phyloP scores from a whole-genome alignment of 2,329 filamentous ascomycete species.

The Penicillium italicum region DNA sequence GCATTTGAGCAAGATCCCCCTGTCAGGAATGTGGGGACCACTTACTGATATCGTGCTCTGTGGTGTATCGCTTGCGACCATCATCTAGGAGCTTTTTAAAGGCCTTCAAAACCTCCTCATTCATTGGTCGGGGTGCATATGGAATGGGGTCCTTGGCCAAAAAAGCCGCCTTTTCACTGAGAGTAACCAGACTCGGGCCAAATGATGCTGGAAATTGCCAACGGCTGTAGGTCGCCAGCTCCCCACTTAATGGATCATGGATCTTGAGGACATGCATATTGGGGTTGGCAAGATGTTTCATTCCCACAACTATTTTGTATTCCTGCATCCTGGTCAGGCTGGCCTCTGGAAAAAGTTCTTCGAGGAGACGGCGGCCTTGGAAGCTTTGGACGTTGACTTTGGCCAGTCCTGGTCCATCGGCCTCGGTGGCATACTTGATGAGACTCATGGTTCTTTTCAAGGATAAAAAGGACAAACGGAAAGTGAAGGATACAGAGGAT shows the following conservation, averaged over 20 bases:
- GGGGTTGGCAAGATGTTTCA: slow-evolving; percentile 43
- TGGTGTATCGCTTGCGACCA: slow-evolving; percentile 18
- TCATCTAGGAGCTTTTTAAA: slow-evolving; percentile 21
- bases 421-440: slow-evolving; percentile 40
- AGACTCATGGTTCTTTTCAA: not conserved
- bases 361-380: slow-evolving; percentile 37
- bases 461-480: not conserved
- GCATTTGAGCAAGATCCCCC: not conserved
- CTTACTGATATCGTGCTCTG: slow-evolving; percentile 26
- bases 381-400: slow-evolving; percentile 50
- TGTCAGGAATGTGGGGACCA: not conserved
- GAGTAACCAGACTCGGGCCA: slow-evolving; percentile 25
- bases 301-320: slow-evolving; percentile 39
- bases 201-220: slow-evolving; percentile 42
- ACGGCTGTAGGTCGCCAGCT: slow-evolving; percentile 48
- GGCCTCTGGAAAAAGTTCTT: slow-evolving; percentile 39
- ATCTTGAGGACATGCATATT: slow-evolving; percentile 43
- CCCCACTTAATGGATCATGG: slow-evolving; percentile 30
- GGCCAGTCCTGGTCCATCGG: slow-evolving; percentile 43
- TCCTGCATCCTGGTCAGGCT: slow-evolving; percentile 19
- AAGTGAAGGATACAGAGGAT: not conserved
- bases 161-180: slow-evolving; percentile 40
- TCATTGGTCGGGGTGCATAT: slow-evolving; percentile 43
- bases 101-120: slow-evolving; percentile 40
- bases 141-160: slow-evolving; percentile 36